Conservation (phyloP, 2,329 filamentous ascomycete genomes). For the Chaetothyriales sp. region DNA sequence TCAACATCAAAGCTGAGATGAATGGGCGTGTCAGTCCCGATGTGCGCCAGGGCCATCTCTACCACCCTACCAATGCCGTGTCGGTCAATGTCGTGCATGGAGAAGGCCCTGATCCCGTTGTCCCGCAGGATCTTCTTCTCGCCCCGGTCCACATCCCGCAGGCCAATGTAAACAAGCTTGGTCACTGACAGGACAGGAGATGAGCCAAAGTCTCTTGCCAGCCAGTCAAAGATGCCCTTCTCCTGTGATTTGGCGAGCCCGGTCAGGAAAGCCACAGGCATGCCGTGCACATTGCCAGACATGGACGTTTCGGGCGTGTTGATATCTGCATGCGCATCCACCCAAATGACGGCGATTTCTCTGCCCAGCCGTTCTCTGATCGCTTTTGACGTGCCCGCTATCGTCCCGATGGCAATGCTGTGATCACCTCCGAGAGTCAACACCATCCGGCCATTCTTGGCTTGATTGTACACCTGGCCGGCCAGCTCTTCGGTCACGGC, state of each 20-base stretch:
- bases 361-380: constrained; percentile 61
- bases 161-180: constrained; percentile 93
- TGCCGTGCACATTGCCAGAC: constrained; percentile 92
- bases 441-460: constrained; percentile 68
- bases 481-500: constrained; percentile 69
- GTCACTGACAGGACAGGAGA: constrained; percentile 45
- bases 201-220: constrained; percentile 41
- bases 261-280: constrained; percentile 87
- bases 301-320: constrained; percentile 85
- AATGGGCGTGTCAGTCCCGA: constrained; percentile 86
- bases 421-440: constrained; percentile 93
- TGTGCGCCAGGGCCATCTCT: constrained; percentile 95
- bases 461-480: constrained; percentile 76
- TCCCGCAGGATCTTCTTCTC: constrained; percentile 89
- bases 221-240: constrained; percentile 79
- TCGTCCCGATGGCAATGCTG: constrained; percentile 86
- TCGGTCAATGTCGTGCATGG: constrained; percentile 96
- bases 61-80: constrained; percentile 91
- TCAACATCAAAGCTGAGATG: constrained; percentile 97
- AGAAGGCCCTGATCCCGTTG: constrained; percentile 86
- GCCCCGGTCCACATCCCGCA: constrained; percentile 80
- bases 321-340: constrained; percentile 95
- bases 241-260: constrained; percentile 65
- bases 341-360: constrained; percentile 94
- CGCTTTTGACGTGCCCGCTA: constrained; percentile 76